Evolutionary conservation across 257 asterid species (phyloP).

Genomic region (Gentiana straminea): DNA sequence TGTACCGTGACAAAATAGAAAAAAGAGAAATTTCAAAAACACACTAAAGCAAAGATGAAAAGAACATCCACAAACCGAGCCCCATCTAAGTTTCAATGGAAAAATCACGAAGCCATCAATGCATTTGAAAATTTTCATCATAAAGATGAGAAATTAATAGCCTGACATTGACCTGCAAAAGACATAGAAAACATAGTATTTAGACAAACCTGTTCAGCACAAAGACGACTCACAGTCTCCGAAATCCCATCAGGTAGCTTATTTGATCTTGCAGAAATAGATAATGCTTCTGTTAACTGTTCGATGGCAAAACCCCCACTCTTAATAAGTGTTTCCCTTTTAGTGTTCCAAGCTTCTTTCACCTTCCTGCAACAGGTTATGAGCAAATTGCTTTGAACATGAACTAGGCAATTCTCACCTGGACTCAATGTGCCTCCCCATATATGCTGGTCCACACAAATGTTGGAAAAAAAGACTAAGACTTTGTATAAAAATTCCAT

Average conservation of each 20-base stretch:
- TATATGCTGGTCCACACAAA: too few relatives aligned
- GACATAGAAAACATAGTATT: background rate
- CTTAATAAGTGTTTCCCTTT: conserved; percentile 45
- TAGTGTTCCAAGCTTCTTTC: conserved; percentile 88
- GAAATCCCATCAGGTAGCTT: conserved; percentile 64
- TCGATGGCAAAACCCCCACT: conserved; percentile 81
- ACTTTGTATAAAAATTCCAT: too few relatives aligned
- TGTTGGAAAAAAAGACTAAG: too few relatives aligned
- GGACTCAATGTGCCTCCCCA: too few relatives aligned
- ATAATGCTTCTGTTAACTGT: conserved; percentile 79
- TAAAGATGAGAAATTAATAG: too few relatives aligned
- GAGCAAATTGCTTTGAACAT: background rate
- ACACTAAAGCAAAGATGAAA: background rate
- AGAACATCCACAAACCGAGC: too few relatives aligned
- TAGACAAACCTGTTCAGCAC: conserved; percentile 67
- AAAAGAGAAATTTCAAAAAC: conserved; percentile 1
- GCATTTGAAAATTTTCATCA: too few relatives aligned
- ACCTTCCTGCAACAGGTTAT: conserved; percentile 53
- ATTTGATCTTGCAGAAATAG: conserved; percentile 41
- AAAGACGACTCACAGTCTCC: conserved; percentile 44
- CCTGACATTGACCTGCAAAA: background rate
- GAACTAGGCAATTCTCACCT: background rate
- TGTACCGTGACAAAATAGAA: conserved; percentile 10
- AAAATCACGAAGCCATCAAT: background rate
- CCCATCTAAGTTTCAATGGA: background rate